These are phyloP conservation scores for Tympanopsis confertula DNA, from an alignment of 2,329 filamentous ascomycete genomes.

Conservation along the genomic window DNA sequence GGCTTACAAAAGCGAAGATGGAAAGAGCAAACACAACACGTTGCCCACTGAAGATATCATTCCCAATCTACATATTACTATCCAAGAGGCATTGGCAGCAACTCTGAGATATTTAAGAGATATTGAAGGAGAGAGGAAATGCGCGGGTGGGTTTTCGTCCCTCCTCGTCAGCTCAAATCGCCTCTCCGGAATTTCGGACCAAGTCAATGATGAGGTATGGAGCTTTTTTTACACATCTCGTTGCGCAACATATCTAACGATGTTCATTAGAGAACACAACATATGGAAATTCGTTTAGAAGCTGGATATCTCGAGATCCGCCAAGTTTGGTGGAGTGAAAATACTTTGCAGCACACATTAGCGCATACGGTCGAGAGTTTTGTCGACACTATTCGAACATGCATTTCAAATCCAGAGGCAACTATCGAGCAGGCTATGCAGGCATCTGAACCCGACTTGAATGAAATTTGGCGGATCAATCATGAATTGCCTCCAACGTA, in stretches of 20 bases:
- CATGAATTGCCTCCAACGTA: constrained; percentile 26
- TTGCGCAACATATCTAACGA: constrained; percentile 5
- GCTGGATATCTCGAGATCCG: constrained; percentile 17
- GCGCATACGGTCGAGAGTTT: constrained; percentile 27
- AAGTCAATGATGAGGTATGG: constrained; percentile 12
- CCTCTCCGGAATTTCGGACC: constrained; percentile 7
- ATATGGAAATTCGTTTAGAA: constrained; percentile 17
- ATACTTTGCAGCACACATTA: constrained; percentile 28
- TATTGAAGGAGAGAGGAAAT: too few relatives aligned
- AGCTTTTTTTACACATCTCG: neutral
- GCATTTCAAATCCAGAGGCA: constrained; percentile 13
- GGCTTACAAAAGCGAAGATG: constrained; percentile 13
- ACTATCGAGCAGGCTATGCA: constrained; percentile 18
- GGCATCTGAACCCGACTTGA: constrained; percentile 23
- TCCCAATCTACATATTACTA: too few relatives aligned
- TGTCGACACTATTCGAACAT: constrained; percentile 23
- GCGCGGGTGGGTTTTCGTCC: too few relatives aligned
- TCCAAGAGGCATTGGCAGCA: too few relatives aligned
- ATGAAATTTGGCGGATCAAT: constrained; percentile 35
- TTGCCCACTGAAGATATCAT: too few relatives aligned
- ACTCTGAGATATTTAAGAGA: too few relatives aligned
- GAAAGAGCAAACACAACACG: too few relatives aligned
- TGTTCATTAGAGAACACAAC: constrained; percentile 13
- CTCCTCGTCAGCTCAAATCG: too few relatives aligned
- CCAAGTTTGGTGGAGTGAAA: constrained; percentile 26